Percentiles rank a stretch among this genome's conserved stretches.
These are phyloP conservation scores for Peziza echinospora DNA, from an alignment of 495 filamentous ascomycete species.

Conservation along the genomic window DNA sequence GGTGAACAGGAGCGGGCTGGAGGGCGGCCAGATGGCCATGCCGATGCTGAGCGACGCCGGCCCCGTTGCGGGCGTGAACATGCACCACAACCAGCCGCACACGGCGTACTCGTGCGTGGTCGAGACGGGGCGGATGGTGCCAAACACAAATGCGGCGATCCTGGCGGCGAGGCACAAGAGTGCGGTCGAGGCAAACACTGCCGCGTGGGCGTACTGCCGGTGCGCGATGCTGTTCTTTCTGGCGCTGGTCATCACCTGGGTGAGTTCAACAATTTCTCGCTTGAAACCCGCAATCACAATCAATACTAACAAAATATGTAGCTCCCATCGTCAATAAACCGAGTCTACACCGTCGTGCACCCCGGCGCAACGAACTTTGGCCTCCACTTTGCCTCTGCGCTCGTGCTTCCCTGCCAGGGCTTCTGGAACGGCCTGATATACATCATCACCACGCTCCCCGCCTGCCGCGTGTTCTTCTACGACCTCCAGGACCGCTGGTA, in stretches of 20 bases:
- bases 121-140: background rate
- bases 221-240: conserved; percentile 74
- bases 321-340: conserved; percentile 59
- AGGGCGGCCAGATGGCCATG: no score
- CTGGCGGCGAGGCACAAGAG: conserved; percentile 7
- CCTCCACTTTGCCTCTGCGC: conserved; percentile 46
- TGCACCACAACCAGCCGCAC: background rate
- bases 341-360: conserved; percentile 46
- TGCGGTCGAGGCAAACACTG: conserved; percentile 31
- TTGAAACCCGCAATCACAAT: background rate
- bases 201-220: conserved; percentile 60
- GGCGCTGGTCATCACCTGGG: conserved; percentile 64
- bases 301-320: conserved; percentile 10
- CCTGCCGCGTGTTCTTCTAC: conserved; percentile 11
- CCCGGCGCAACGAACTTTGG: conserved; percentile 30
- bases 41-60: background rate
- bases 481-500: conserved; percentile 2
- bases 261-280: conserved; percentile 12
- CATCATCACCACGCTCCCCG: conserved; percentile 31
- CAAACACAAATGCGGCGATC: background rate
- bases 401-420: conserved; percentile 66
- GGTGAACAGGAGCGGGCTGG: no score
- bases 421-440: conserved; percentile 80
- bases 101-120: background rate
- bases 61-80: background rate